Evolutionary conservation across 2,329 filamentous ascomycete genomes (phyloP).

Genomic region (Talaromyces sp.): DNA sequence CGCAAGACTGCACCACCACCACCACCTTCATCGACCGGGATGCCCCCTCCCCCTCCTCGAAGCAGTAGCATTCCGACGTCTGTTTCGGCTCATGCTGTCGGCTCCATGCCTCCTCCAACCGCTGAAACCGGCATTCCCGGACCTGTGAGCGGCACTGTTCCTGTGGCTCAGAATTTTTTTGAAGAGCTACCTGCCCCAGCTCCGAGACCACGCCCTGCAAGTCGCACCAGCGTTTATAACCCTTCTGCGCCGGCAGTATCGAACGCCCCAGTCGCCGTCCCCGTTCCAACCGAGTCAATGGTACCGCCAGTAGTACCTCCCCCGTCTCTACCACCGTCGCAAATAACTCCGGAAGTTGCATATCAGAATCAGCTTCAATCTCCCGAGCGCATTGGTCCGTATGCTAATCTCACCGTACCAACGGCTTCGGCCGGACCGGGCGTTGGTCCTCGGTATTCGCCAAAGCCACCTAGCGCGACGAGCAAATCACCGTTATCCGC

Average conservation of each 20-base stretch:
- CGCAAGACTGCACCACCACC: slow-evolving; percentile 50
- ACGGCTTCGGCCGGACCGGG: slow-evolving; percentile 28
- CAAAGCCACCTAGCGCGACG: slow-evolving; percentile 34
- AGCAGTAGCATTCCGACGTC: slow-evolving; percentile 57
- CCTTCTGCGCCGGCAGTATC: slow-evolving; percentile 31
- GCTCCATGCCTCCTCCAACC: slow-evolving; percentile 18
- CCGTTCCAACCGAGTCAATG: slow-evolving; percentile 21
- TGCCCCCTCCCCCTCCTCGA: slow-evolving; percentile 54
- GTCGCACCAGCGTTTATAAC: slow-evolving; percentile 38
- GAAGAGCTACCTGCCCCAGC: slow-evolving; percentile 66
- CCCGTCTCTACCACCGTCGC: slow-evolving; percentile 20
- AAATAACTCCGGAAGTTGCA: slow-evolving; percentile 14
- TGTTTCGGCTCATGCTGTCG: background rate
- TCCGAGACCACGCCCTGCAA: slow-evolving; percentile 58
- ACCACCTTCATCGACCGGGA: slow-evolving; percentile 41
- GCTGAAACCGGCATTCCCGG: slow-evolving; percentile 26
- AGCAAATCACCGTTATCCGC: slow-evolving; percentile 36
- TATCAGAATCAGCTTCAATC: slow-evolving; percentile 28
- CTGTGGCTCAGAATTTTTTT: slow-evolving; percentile 59
- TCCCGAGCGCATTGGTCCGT: slow-evolving; percentile 33
- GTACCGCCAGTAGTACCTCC: slow-evolving; percentile 20
- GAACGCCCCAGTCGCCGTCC: slow-evolving; percentile 18
- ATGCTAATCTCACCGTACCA: slow-evolving; percentile 28
- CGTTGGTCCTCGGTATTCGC: slow-evolving; percentile 40
- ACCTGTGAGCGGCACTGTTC: slow-evolving; percentile 20